phyloP scores from a whole-genome alignment of 805 yeast genomes.

The Pichia manshurica region DNA sequence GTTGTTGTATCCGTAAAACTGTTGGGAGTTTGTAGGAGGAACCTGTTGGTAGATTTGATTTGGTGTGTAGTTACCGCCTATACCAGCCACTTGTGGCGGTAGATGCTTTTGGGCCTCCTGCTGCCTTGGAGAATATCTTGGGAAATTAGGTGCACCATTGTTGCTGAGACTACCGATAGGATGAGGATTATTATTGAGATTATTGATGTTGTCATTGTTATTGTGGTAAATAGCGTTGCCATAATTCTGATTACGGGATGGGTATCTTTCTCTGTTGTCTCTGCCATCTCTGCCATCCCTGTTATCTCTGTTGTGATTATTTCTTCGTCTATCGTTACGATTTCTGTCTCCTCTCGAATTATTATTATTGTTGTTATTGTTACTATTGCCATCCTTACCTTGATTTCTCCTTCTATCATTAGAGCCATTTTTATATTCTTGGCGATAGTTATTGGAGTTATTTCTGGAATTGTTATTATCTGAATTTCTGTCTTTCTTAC shows the following conservation, averaged over 20 bases:
- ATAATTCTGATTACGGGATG: not conserved
- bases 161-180: not conserved
- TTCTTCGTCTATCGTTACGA: constrained; percentile 1
- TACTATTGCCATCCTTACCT: constrained; percentile 5
- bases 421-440: not conserved
- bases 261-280: constrained; percentile 11
- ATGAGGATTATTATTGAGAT: not conserved
- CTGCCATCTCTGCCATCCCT: constrained; percentile 10
- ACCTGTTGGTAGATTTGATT: constrained; percentile 2
- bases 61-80: constrained; percentile 8
- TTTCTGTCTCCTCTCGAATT: constrained; percentile 1
- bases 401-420: constrained; percentile 5
- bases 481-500: constrained; percentile 27
- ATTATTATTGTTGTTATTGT: constrained; percentile 8
- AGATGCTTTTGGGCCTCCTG: constrained; percentile 12
- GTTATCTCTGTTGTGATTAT: not conserved
- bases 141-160: not conserved
- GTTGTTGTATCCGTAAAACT: constrained; percentile 4
- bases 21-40: constrained; percentile 9
- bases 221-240: not conserved
- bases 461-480: not conserved
- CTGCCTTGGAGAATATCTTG: constrained; percentile 11
- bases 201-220: not conserved
- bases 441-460: not conserved
- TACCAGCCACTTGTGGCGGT: constrained; percentile 11